Base-by-base conservation (phyloP, 202 grass and related monocot genomes). In the Dendrocalamus latiflorus region DNA sequence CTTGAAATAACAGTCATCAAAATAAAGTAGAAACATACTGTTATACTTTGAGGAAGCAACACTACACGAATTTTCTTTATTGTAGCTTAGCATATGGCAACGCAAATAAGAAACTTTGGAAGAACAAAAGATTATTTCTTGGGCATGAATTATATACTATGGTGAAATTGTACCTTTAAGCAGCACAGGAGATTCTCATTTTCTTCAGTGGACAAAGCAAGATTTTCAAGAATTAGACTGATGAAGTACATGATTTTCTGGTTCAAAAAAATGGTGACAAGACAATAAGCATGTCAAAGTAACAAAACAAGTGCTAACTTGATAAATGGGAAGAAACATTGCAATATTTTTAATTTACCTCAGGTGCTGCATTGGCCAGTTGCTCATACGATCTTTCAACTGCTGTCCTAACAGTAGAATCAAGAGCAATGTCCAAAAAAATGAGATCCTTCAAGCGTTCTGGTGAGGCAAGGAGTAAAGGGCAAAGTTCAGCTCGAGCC, bases 171-270 rank as follows among this genome's bases (percentile, higher is more conserved):
- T 86, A 99, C 96, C 93, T 94, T 99, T 85, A 99, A 81, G 80
- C 89, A 95, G 81, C 92, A 95, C 62, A 99, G 78, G 55, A 99
- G 81, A 78, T 96, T 91, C 72, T 99, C 96, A 61, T 99, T 99
- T 81, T 99, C 86, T 9, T 99, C 93, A 45, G 79, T 92, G 37
- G 93, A 95, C 45, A 96, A 81, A 28, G 96, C 96, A 86, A 99
- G 91, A 91, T 99, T 99, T 90, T 99, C 96, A 86, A 99, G 93
- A 77, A 96, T 89, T 61, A 96, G 88, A 78, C 77, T 89, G 65
- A 96, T 96, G 78, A 99, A 89, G 81, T 99, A 92, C 89, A 99
- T 99, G 22, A 96, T 94, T 99, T 99, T 95, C 96, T 99, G 89
- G 63, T 78, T 67, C 77, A 47, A 49, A 12, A 78, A 85, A 70